Percentiles rank a stretch among this genome's conserved stretches.
phyloP scores from a whole-genome alignment of 805 yeast species.

The Candida endomychidarum region DNA sequence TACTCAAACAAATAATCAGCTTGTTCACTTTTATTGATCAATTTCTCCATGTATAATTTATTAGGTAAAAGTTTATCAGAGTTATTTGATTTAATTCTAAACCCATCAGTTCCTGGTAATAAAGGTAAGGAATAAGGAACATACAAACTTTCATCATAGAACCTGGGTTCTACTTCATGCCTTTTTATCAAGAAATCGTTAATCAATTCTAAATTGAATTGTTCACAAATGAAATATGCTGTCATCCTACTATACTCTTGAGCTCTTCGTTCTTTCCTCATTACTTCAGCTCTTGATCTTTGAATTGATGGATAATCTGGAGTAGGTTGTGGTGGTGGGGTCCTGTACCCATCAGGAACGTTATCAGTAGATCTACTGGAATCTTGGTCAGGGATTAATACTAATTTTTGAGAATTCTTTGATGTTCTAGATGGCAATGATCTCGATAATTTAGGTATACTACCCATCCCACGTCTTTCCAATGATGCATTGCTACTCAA shows the following conservation, averaged over 20 bases:
- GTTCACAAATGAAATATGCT: slow-evolving; percentile 87
- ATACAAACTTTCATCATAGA: slow-evolving; percentile 91
- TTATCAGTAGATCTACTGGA: slow-evolving; percentile 17
- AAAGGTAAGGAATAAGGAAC: slow-evolving; percentile 87
- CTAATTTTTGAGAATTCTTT: slow-evolving; percentile 81
- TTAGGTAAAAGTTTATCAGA: slow-evolving; percentile 44
- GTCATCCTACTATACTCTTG: slow-evolving; percentile 80
- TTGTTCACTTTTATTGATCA: slow-evolving; percentile 79
- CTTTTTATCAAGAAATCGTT: slow-evolving; percentile 61
- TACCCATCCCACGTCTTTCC: slow-evolving; percentile 30
- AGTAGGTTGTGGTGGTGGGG: slow-evolving; percentile 8
- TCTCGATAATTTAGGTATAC: slow-evolving; percentile 52
- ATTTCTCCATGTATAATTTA: slow-evolving; percentile 63
- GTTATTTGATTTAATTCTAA: slow-evolving; percentile 69
- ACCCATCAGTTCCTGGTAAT: slow-evolving; percentile 79
- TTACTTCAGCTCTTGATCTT: slow-evolving; percentile 52
- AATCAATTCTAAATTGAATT: slow-evolving; percentile 63
- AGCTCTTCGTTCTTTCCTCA: slow-evolving; percentile 59
- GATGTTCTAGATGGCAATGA: slow-evolving; percentile 74
- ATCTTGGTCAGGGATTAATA: slow-evolving; percentile 70
- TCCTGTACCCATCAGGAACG: slow-evolving; percentile 8
- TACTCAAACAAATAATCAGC: slow-evolving; percentile 91
- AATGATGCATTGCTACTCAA: slow-evolving; percentile 13
- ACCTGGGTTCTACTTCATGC: slow-evolving; percentile 82
- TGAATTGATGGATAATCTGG: slow-evolving; percentile 32